Conservation (phyloP, 108 stramenopile species). For the Stephanodiscus triporus region DNA sequence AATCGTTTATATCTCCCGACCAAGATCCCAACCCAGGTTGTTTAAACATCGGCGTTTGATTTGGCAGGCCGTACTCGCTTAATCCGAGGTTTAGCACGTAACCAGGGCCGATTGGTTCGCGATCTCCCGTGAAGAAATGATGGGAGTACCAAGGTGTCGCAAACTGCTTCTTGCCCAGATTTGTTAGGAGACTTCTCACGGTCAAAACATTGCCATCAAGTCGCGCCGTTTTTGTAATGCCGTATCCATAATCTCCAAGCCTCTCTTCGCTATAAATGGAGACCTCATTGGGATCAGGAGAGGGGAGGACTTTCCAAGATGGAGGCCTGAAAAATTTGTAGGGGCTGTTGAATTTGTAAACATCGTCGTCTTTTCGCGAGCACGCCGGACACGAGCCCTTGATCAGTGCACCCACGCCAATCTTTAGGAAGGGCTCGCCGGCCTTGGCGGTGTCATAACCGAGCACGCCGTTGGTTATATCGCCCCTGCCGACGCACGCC, state of each 20-base stretch:
- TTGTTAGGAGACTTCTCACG: constrained; percentile 68
- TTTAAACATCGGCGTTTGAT: constrained; percentile 51
- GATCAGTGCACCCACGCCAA: constrained; percentile 59
- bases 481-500: constrained; percentile 62
- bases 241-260: constrained; percentile 59
- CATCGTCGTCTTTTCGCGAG: constrained; percentile 51
- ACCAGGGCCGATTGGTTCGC: constrained; percentile 63
- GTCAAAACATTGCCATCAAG: constrained; percentile 57
- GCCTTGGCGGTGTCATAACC: constrained; percentile 73
- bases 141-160: constrained; percentile 87
- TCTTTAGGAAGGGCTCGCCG: constrained; percentile 63
- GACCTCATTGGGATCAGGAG: constrained; percentile 38
- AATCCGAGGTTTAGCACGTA: constrained; percentile 67
- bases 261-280: constrained; percentile 61
- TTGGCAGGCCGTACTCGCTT: constrained; percentile 39
- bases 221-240: constrained; percentile 57
- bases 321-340: constrained; percentile 68
- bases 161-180: constrained; percentile 70
- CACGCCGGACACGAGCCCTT: constrained; percentile 78
- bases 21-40: constrained; percentile 74
- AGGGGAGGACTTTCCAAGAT: constrained; percentile 49
- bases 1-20: constrained; percentile 65
- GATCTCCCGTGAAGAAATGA: constrained; percentile 81
- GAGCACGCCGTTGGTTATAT: constrained; percentile 80
- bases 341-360: constrained; percentile 82